Evolutionary conservation across 2,329 filamentous ascomycete species (phyloP).

Genomic region (Penicillium sp.): DNA sequence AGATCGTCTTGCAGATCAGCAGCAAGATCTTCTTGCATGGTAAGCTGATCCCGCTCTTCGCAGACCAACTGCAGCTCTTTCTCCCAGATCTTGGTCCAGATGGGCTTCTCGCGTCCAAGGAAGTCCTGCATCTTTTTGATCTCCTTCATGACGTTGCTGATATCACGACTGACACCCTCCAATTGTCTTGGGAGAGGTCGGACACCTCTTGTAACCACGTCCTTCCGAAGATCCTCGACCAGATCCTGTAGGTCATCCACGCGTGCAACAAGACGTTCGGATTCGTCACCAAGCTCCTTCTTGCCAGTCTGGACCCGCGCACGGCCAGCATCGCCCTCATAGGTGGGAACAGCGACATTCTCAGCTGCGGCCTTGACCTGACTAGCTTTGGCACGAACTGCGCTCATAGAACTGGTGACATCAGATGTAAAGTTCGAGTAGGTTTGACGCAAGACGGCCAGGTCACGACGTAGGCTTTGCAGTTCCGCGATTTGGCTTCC

Average conservation of each 20-base stretch:
- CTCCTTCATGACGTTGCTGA: slow-evolving; percentile 76
- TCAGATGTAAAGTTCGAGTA: slow-evolving; percentile 90
- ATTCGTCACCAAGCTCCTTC: slow-evolving; percentile 82
- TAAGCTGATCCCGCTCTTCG: slow-evolving; percentile 90
- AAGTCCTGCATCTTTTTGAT: slow-evolving; percentile 94
- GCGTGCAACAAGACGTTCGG: slow-evolving; percentile 83
- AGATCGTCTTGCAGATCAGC: slow-evolving; percentile 91
- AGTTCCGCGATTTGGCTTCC: slow-evolving; percentile 72
- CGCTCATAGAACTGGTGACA: slow-evolving; percentile 81
- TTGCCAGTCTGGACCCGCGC: slow-evolving; percentile 83
- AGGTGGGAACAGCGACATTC: slow-evolving; percentile 68
- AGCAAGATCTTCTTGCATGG: slow-evolving; percentile 92
- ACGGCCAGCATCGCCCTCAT: slow-evolving; percentile 77
- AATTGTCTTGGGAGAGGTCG: slow-evolving; percentile 87
- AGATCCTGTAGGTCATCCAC: slow-evolving; percentile 97
- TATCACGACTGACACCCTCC: slow-evolving; percentile 85
- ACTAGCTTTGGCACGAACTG: slow-evolving; percentile 76
- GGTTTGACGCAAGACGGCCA: slow-evolving; percentile 88
- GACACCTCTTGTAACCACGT: slow-evolving; percentile 90
- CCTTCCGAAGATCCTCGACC: slow-evolving; percentile 94
- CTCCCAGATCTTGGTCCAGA: slow-evolving; percentile 99
- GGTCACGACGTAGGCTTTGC: slow-evolving; percentile 78
- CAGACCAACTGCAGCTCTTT: slow-evolving; percentile 94
- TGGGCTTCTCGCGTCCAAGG: slow-evolving; percentile 84
- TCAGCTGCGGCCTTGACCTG: slow-evolving; percentile 75